Percentiles rank a stretch among this genome's conserved stretches.
Conservation (phyloP, 116 monocot genomes). For the Phalaenopsis hybrid region DNA sequence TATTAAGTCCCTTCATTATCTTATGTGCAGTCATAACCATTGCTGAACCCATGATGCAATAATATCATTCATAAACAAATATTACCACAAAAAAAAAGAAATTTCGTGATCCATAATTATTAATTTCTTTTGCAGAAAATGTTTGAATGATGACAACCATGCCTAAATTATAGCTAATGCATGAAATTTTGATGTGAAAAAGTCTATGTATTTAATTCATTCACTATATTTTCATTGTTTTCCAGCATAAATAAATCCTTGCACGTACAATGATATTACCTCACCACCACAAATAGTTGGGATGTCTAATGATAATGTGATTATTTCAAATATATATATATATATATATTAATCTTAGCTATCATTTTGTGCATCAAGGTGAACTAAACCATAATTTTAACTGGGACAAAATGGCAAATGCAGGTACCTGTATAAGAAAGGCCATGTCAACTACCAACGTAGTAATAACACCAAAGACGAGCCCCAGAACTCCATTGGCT, state of each 20-base stretch:
- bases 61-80: neutral
- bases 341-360: neutral
- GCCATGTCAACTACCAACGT: slow-evolving; percentile 93
- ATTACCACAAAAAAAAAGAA: neutral
- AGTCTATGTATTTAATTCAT: too few species aligned
- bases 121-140: too few species aligned
- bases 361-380: neutral
- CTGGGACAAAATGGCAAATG: neutral
- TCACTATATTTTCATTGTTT: too few species aligned
- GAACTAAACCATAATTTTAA: neutral
- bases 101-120: neutral
- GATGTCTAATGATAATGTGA: neutral
- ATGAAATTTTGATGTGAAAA: too few species aligned
- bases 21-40: too few species aligned
- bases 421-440: slow-evolving; percentile 89
- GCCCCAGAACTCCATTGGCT: slow-evolving; percentile 93
- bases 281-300: neutral
- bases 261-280: neutral
- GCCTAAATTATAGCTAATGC: too few species aligned
- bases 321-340: neutral
- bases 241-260: neutral
- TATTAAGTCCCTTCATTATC: too few species aligned
- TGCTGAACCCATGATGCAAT: neutral
- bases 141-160: too few species aligned
- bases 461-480: slow-evolving; percentile 81